A percentile compares a stretch with the other conserved stretches of the same genome.
Evolutionary conservation across 768 basidiomycete genomes (phyloP).

Genomic region (Tulasnella sp.): DNA sequence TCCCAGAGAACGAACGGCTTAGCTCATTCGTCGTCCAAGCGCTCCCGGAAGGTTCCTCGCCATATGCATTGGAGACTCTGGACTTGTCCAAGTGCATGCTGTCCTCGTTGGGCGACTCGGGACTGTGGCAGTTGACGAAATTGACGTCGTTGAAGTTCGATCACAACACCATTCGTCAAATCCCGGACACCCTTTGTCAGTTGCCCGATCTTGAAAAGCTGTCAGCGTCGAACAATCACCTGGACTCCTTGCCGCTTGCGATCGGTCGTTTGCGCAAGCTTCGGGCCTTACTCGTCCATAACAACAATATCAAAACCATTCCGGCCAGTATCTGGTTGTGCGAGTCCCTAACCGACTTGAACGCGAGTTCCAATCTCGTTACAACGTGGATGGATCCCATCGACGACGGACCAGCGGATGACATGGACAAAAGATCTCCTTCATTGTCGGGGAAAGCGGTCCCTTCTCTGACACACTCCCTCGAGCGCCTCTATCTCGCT

Average conservation of each 20-base stretch:
- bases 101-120: conserved; percentile 60
- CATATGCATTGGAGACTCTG: conserved; percentile 57
- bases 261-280: conserved; percentile 70
- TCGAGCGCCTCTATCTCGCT: conserved; percentile 73
- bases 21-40: conserved; percentile 58
- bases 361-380: conserved; percentile 81
- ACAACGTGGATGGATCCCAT: conserved; percentile 59
- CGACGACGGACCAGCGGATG: conserved; percentile 19
- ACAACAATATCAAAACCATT: conserved; percentile 72
- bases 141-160: conserved; percentile 65
- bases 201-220: conserved; percentile 59
- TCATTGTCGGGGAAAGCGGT: conserved; percentile 20
- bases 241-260: conserved; percentile 59
- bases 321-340: conserved; percentile 79
- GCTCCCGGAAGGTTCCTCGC: conserved; percentile 26
- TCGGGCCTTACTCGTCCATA: conserved; percentile 73
- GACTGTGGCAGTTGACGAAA: conserved; percentile 58
- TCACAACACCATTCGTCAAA: conserved; percentile 72
- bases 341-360: conserved; percentile 55
- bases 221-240: conserved; percentile 84
- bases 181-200: conserved; percentile 75
- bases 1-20: conserved; percentile 73
- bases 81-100: conserved; percentile 85
- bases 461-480: conserved; percentile 54
- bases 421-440: conserved; percentile 1